Conservation (phyloP, 768 basidiomycete genomes). For the Phylloporus rhodoxanthus region DNA sequence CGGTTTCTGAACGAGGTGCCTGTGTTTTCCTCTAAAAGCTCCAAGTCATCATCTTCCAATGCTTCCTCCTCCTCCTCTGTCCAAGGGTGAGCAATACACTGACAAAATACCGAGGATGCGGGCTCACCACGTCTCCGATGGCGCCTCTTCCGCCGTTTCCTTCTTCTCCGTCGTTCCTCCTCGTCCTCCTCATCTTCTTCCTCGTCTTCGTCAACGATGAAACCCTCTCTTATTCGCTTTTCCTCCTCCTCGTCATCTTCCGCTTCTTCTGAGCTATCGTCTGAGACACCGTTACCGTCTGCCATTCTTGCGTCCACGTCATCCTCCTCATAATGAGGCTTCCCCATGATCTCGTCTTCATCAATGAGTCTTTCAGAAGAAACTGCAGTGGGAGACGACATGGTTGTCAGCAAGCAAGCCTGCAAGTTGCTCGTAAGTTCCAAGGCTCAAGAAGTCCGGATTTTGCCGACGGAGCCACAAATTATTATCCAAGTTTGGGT, state of each 20-base stretch:
- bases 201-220: slow-evolving; percentile 92
- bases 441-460: slow-evolving; percentile 9
- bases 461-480: slow-evolving; percentile 27
- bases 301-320: slow-evolving; percentile 51
- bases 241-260: slow-evolving; percentile 91
- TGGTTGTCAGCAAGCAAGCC: slow-evolving; percentile 32
- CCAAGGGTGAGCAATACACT: slow-evolving; percentile 7
- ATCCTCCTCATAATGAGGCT: slow-evolving; percentile 44
- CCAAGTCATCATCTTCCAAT: slow-evolving; percentile 85
- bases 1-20: slow-evolving; percentile 72
- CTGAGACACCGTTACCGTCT: slow-evolving; percentile 43
- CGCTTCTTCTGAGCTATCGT: slow-evolving; percentile 85
- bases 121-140: slow-evolving; percentile 49
- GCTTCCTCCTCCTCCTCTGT: slow-evolving; percentile 53
- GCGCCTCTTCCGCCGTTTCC: slow-evolving; percentile 62
- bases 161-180: slow-evolving; percentile 48
- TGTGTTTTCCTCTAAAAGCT: slow-evolving; percentile 78
- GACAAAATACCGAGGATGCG: slow-evolving; percentile 6
- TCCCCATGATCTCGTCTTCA: slow-evolving; percentile 60
- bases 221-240: slow-evolving; percentile 73
- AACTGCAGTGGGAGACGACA: slow-evolving; percentile 50
- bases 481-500: background rate
- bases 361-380: slow-evolving; percentile 29
- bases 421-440: slow-evolving; percentile 2
- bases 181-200: slow-evolving; percentile 74